Percentiles rank a stretch among this genome's conserved stretches.
Evolutionary conservation across 2,329 filamentous ascomycete genomes (phyloP).

Genomic region (Cladosporium sp.): DNA sequence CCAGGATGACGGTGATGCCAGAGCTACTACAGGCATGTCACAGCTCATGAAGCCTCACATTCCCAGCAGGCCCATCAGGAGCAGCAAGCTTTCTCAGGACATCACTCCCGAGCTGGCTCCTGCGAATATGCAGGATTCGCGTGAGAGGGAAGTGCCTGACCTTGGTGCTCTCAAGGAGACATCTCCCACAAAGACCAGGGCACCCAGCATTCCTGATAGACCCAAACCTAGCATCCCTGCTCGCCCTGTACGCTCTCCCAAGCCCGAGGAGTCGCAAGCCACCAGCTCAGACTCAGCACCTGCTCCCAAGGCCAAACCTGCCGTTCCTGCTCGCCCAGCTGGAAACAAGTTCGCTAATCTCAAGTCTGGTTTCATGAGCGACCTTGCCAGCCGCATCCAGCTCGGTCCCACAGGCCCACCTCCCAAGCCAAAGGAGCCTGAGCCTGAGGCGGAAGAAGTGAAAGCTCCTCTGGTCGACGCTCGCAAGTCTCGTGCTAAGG

Average conservation of each 20-base stretch:
- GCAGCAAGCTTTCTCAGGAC: conserved; percentile 35
- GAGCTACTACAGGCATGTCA: conserved; percentile 28
- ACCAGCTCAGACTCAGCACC: conserved; percentile 26
- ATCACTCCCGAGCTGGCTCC: conserved; percentile 35
- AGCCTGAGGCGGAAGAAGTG: conserved; percentile 55
- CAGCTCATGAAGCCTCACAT: conserved; percentile 32
- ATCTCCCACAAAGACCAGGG: conserved; percentile 54
- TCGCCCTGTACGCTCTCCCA: conserved; percentile 56
- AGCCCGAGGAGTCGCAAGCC: conserved; percentile 27
- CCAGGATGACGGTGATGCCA: conserved; percentile 26
- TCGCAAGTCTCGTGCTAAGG: conserved; percentile 84
- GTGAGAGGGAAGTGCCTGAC: conserved; percentile 24
- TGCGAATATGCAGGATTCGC: conserved; percentile 33
- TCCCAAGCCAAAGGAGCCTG: conserved; percentile 68
- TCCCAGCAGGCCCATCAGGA: conserved; percentile 33
- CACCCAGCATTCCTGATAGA: conserved; percentile 56
- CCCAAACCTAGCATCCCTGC: conserved; percentile 65
- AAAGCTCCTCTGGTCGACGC: conserved; percentile 84
- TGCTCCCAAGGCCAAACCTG: conserved; percentile 72
- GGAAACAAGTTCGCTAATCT: conserved; percentile 88
- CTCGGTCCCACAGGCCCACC: conserved; percentile 74
- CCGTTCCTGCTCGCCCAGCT: conserved; percentile 73
- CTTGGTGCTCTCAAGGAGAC: conserved; percentile 24
- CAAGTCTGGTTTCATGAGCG: conserved; percentile 88
- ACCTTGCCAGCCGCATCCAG: conserved; percentile 85